Evolutionary conservation across 768 basidiomycete species (phyloP), one percentile per base, ranked within the genome.

Genomic region (Trametes cinnabarina): DNA sequence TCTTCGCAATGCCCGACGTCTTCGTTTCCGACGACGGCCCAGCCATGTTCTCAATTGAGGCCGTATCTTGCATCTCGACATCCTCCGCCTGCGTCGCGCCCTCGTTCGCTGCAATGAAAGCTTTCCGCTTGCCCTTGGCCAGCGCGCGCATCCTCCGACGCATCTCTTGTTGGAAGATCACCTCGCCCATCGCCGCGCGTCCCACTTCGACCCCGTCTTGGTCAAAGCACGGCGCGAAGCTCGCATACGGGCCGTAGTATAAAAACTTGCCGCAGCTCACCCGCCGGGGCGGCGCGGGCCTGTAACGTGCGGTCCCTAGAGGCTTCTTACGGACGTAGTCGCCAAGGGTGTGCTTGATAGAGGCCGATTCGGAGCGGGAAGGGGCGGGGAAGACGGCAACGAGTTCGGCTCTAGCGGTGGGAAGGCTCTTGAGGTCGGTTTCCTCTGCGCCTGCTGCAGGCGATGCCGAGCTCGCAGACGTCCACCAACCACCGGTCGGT

Each of bases 211-310:
- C 79, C n/a, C 85, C 85, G 57, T 89, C 86, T 62, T 90, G 87
- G 58, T 90, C 88, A 68, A 89, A 92, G 10, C 78, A 74, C 1
- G 91, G 91, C 0, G 91, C 90, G 71, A 93, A 93, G 66, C 82
- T 86, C 7, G 89, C 73, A 65, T 78, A 87, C 12, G 79, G 77
- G 0, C 91, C 92, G 65, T 93, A 93, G 70, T 94, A 88, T 7
- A 94, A 75, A 67, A 92, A 92, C 0, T 77, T 71, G 51, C 88
- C 89, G 25, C 83, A 78, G 42, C 82, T 80, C 35, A 91, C 70
- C 23, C 77, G 77, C 41, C 87, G 82, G 15, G 83, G 75, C 0
- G 76, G 70, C 1, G 80, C 79, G 22, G 78, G 70, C 35, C 62
- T 75, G 71, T 63, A 74, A 76, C 55, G 74, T 69, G 52, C 26